These are phyloP conservation scores for Pisolithus marmoratus DNA, from an alignment of 768 basidiomycete species.

Conservation along the genomic window DNA sequence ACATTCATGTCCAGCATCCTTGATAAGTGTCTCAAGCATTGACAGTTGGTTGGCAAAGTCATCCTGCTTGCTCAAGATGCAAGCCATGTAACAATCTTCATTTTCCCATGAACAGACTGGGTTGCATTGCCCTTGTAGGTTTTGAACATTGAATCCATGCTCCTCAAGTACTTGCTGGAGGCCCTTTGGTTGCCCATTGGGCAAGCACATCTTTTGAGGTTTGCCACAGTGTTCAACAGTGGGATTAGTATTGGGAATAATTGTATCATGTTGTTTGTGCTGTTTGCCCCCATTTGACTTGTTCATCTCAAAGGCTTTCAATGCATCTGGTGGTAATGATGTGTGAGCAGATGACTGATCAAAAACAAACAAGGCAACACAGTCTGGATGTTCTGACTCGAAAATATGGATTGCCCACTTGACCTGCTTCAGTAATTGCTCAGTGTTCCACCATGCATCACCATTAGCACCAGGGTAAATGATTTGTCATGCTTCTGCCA, in stretches of 20 bases:
- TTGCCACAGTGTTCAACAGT: constrained; percentile 2
- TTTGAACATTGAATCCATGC: constrained; percentile 31
- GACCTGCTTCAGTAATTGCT: constrained; percentile 3
- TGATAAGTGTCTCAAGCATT: constrained; percentile 18
- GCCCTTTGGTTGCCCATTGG: constrained; percentile 18
- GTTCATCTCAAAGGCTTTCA: constrained; percentile 24
- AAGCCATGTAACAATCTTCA: constrained; percentile 21
- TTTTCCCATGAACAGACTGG: constrained; percentile 17
- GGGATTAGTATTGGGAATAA: constrained; percentile 18
- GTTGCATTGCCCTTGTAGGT: constrained; percentile 30
- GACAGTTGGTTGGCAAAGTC: constrained; percentile 21
- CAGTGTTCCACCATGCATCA: constrained; percentile 6
- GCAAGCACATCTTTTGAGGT: constrained; percentile 31
- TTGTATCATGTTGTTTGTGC: constrained; percentile 11
- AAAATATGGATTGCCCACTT: constrained; percentile 19
- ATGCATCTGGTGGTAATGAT: constrained; percentile 11
- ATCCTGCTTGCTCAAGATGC: constrained; percentile 22
- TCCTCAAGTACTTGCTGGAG: constrained; percentile 21
- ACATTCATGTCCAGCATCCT: constrained; percentile 20
- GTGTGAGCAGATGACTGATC: constrained; percentile 8
- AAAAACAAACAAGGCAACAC: constrained; percentile 10
- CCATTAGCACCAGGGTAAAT: constrained; percentile 17
- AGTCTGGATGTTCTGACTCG: constrained; percentile 28
- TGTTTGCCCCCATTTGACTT: constrained; percentile 18
- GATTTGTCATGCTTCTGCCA: constrained; percentile 17